These are phyloP conservation scores for Paramecium tetraurelia DNA, from an alignment of 73 alveolate genomes.

Conservation along the genomic window DNA sequence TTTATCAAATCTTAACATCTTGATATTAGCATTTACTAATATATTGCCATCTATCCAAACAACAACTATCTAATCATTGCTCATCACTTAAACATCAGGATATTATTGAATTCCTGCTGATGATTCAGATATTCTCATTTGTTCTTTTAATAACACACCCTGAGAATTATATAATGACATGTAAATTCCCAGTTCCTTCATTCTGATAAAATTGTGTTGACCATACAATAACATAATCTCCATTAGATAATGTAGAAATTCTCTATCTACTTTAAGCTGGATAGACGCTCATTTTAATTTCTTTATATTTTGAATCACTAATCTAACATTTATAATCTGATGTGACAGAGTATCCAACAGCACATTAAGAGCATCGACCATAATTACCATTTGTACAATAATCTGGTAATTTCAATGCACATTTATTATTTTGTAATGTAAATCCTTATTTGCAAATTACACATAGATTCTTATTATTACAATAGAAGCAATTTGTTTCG, in stretches of 20 bases:
- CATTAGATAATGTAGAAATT: background rate
- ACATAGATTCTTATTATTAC: background rate
- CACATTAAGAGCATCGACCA: background rate
- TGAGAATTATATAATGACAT: background rate
- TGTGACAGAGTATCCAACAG: background rate
- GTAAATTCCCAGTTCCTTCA: background rate
- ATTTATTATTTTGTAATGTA: background rate
- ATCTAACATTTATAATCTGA: background rate
- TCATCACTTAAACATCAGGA: background rate
- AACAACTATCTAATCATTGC: background rate
- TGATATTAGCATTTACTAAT: background rate
- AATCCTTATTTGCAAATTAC: background rate
- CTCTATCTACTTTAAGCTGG: background rate
- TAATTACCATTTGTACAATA: background rate
- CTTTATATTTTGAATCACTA: background rate
- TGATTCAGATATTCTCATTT: background rate
- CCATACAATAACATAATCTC: conserved; percentile 6
- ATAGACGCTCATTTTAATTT: background rate
- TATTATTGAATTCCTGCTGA: background rate
- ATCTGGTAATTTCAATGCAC: background rate
- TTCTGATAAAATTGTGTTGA: background rate
- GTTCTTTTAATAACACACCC: background rate
- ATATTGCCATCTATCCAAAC: conserved; percentile 16
- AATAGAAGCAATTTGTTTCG: background rate
- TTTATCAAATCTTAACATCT: background rate